Conservation (phyloP, 208 protist genomes). For the Crithidia fasciculata region DNA sequence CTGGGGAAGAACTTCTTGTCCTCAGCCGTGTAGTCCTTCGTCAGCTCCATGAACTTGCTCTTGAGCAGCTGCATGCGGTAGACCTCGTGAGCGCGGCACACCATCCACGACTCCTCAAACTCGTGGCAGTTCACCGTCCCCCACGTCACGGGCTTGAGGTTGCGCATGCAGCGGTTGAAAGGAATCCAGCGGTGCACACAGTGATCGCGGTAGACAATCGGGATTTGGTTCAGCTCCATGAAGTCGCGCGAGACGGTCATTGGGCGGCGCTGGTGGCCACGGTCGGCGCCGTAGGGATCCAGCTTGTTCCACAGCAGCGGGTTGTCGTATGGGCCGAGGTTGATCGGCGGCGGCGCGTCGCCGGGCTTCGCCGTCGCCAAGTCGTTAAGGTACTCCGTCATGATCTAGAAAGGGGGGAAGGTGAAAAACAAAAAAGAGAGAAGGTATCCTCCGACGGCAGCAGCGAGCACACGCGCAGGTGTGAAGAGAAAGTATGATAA, state of each 20-base stretch:
- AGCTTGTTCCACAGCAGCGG: constrained; percentile 91
- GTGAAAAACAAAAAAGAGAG: not conserved
- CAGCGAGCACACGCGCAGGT: no score
- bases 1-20: constrained; percentile 93
- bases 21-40: constrained; percentile 89
- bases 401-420: constrained; percentile 20
- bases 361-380: constrained; percentile 54
- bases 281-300: constrained; percentile 91
- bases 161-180: constrained; percentile 82
- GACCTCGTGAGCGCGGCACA: constrained; percentile 87
- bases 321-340: constrained; percentile 91
- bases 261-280: constrained; percentile 87
- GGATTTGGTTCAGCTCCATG: constrained; percentile 90
- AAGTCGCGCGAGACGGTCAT: constrained; percentile 89
- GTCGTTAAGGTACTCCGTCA: constrained; percentile 91
- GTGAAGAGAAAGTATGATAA: no score
- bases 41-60: constrained; percentile 91
- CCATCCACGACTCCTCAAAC: constrained; percentile 89
- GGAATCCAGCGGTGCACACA: constrained; percentile 91
- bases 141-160: constrained; percentile 88
- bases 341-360: constrained; percentile 78
- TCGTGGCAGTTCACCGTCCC: constrained; percentile 90
- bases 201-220: constrained; percentile 87
- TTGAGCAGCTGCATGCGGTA: constrained; percentile 91
- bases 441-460: not conserved